A percentile compares a stretch with the other conserved stretches of the same genome.
Evolutionary conservation across 768 basidiomycete species (phyloP).

Genomic region (Astraeus odoratus): DNA sequence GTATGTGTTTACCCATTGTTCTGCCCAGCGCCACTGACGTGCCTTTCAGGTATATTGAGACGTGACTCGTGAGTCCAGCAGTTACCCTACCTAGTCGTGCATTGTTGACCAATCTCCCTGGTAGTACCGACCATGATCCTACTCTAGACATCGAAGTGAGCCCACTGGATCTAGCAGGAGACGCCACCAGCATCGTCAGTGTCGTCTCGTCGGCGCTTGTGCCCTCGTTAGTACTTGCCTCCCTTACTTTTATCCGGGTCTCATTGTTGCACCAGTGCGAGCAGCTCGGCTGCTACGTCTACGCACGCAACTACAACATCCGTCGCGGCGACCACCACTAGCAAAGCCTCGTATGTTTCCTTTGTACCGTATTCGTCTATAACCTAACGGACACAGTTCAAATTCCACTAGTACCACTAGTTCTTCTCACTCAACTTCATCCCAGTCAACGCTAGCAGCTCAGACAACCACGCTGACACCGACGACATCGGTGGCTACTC

Average conservation of each 20-base stretch:
- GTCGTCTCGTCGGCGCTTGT: constrained; percentile 4
- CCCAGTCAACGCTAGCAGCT: constrained; percentile 10
- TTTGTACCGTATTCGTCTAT: not conserved
- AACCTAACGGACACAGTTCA: constrained; percentile 9
- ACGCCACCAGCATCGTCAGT: constrained; percentile 12
- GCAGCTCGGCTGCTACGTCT: no score
- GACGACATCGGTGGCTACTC: constrained; percentile 9
- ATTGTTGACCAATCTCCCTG: no score
- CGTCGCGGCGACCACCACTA: constrained; percentile 6
- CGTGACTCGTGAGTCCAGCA: constrained; percentile 18
- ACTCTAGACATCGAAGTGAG: not conserved
- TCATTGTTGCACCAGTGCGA: no score
- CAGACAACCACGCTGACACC: constrained; percentile 4
- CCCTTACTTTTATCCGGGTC: no score
- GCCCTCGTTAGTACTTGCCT: constrained; percentile 14
- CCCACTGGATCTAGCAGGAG: not conserved
- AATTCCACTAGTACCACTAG: constrained; percentile 11
- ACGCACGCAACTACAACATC: not conserved
- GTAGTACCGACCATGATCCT: no score
- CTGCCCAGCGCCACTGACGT: not conserved
- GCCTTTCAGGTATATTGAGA: constrained; percentile 7
- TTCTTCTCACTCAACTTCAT: constrained; percentile 8
- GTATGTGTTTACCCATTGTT: constrained; percentile 16
- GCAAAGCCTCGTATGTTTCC: constrained; percentile 15
- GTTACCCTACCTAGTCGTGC: no score